Conservation (phyloP, 257 asterid species). For the Capsicum pubescens region DNA sequence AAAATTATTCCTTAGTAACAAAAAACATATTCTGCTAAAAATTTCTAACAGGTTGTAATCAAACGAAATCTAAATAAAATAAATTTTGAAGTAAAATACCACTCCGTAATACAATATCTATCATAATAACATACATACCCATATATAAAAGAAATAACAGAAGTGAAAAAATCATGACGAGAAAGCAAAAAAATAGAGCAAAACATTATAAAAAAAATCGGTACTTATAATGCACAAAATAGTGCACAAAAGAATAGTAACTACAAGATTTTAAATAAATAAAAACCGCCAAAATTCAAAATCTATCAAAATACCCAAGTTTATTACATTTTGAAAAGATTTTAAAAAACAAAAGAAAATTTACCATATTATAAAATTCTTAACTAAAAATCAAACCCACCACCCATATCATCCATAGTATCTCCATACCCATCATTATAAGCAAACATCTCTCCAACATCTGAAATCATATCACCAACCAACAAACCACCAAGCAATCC, state of each 20-base stretch:
- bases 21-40: conserved; percentile 15
- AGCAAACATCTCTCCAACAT: conserved; percentile 47
- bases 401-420: conserved; percentile 40
- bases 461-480: conserved; percentile 77
- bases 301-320: not conserved
- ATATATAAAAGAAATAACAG: too few relatives aligned
- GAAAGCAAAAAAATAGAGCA: too few relatives aligned
- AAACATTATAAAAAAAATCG: too few relatives aligned
- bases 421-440: conserved; percentile 45
- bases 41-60: not conserved
- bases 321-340: not conserved
- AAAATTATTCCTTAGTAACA: not conserved
- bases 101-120: not conserved
- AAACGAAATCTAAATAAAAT: not conserved
- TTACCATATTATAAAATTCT: not conserved
- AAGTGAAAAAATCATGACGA: too few relatives aligned
- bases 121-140: too few relatives aligned
- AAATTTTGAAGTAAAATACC: not conserved
- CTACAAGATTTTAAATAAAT: too few relatives aligned
- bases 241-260: too few relatives aligned
- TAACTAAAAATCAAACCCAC: conserved; percentile 34
- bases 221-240: too few relatives aligned
- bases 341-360: not conserved
- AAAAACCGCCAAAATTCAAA: too few relatives aligned
- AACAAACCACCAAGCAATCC: conserved; percentile 90